Conservation (phyloP, 2,329 filamentous ascomycete genomes). For the Didymella lethalis region DNA sequence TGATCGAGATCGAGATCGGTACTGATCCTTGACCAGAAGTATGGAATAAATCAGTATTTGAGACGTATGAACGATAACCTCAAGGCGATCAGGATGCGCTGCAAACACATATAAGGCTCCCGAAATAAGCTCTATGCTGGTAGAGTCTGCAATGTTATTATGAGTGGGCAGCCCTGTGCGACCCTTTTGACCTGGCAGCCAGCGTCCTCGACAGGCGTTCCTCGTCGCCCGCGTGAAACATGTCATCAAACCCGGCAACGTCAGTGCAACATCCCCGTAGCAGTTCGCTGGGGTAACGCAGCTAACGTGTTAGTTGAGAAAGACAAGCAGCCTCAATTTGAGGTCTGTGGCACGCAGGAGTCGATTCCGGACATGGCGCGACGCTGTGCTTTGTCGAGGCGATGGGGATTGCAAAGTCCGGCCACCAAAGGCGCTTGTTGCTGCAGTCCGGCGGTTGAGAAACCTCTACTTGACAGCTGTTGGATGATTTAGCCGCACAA, state of each 20-base stretch:
- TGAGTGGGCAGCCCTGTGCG: slow-evolving; percentile 34
- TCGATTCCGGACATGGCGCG: slow-evolving; percentile 11
- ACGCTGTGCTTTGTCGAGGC: slow-evolving; percentile 13
- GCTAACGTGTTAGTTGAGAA: slow-evolving; percentile 20
- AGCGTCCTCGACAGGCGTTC: slow-evolving; percentile 29
- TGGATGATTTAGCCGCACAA: slow-evolving; percentile 16
- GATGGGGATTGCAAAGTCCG: slow-evolving; percentile 9
- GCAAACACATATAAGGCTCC: slow-evolving; percentile 27
- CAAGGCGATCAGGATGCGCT: slow-evolving; percentile 13
- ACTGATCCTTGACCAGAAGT: slow-evolving; percentile 4
- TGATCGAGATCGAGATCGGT: slow-evolving; percentile 3
- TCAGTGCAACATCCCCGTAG: slow-evolving; percentile 27
- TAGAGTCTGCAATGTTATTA: slow-evolving; percentile 35
- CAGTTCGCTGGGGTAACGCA: slow-evolving; percentile 31
- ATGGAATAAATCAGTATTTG: slow-evolving; percentile 5
- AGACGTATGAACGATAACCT: slow-evolving; percentile 5
- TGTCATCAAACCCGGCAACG: slow-evolving; percentile 35
- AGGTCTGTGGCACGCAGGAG: slow-evolving; percentile 11
- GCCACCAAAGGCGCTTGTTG: slow-evolving; percentile 10
- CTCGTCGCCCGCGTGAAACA: slow-evolving; percentile 36
- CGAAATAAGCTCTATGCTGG: slow-evolving; percentile 27
- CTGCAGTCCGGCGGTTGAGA: slow-evolving; percentile 10
- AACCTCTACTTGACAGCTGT: not conserved
- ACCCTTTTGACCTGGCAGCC: slow-evolving; percentile 28
- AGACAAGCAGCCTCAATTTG: slow-evolving; percentile 9